phyloP scores from a whole-genome alignment of 371 early-diverging fungal genomes.

The Mucor racemosus region DNA sequence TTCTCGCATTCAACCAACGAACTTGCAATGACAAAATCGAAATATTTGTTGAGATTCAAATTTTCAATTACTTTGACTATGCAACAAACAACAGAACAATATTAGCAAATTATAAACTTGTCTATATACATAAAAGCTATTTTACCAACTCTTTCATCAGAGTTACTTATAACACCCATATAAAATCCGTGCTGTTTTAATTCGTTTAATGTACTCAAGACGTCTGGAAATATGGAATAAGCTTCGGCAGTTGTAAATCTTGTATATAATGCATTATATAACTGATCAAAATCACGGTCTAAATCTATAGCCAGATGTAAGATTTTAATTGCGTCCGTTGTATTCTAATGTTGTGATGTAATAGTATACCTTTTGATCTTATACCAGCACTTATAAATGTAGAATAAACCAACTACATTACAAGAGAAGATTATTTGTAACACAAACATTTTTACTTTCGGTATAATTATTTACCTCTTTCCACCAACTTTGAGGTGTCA shows the following conservation, averaged over 20 bases:
- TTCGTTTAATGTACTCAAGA: constrained; percentile 30
- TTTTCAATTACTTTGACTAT: constrained; percentile 45
- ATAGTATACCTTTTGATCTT: constrained; percentile 29
- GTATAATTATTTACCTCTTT: constrained; percentile 28
- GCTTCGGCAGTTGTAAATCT: constrained; percentile 49
- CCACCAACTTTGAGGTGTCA: constrained; percentile 50
- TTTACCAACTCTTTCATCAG: constrained; percentile 53
- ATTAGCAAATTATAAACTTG: background rate
- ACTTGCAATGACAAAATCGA: constrained; percentile 50
- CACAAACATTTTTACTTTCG: background rate
- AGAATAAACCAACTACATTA: constrained; percentile 36
- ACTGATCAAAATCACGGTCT: constrained; percentile 35
- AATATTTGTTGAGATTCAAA: constrained; percentile 39
- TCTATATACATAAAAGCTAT: background rate
- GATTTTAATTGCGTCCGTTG: background rate
- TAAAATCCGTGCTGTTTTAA: constrained; percentile 37
- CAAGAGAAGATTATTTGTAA: background rate
- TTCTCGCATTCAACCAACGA: constrained; percentile 42
- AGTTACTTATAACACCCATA: constrained; percentile 57
- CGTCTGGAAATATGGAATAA: constrained; percentile 51
- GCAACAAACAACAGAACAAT: background rate
- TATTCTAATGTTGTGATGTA: background rate
- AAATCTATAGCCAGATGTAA: constrained; percentile 26
- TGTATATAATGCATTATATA: constrained; percentile 41
- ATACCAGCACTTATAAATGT: constrained; percentile 46